Base-by-base conservation (phyloP, 1,139 yeast genomes). In the Sugiyamaella pinicola region DNA sequence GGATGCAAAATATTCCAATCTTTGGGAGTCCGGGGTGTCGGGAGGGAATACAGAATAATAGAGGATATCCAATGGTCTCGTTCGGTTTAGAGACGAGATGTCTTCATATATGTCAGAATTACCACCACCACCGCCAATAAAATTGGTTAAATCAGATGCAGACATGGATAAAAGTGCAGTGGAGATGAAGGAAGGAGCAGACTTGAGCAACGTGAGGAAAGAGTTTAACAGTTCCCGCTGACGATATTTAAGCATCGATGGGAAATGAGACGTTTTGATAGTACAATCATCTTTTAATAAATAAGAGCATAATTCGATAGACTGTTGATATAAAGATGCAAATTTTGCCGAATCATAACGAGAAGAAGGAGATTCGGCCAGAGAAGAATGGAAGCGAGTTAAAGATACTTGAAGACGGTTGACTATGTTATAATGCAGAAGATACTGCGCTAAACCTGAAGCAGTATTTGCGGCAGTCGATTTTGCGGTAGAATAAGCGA, bases 151-250 rank as follows among this genome's bases (percentile, higher is more conserved):
- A 40, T 68, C 71, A 2, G 58, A 35, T 2, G 58, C 52, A 2
- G 61, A 49, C 62, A 70, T 56, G 15, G 65, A 60, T 7, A 64
- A 52, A n/a, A 69, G 54, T 1, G 69, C 64, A 10, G 69, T 61
- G 31, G 70, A 67, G 9, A 70, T 58, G 44, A 70, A 70, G 13
- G 67, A 67, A 0, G 74, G 74, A 2, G 73, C 67, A 1, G 72
- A 63, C 43, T 70, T 64, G 21, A 69, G 58, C 31, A 70, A 55
- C 4, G 71, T 64, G 44, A 70, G 50, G 52, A 69, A 69, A 6
- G 71, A 66, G 55, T 61, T 66, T 39, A 70, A 55, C 13, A 68
- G 56, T 44, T 64, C 65, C 6, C 69, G 58, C 46, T 63, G 66
- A 12, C 64, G 64, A 15, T 59, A 56, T 48, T 49, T 55, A 34